Percentiles rank a stretch among this genome's conserved stretches.
phyloP scores from a whole-genome alignment of 768 basidiomycete species.

The Amanita fuliginea region DNA sequence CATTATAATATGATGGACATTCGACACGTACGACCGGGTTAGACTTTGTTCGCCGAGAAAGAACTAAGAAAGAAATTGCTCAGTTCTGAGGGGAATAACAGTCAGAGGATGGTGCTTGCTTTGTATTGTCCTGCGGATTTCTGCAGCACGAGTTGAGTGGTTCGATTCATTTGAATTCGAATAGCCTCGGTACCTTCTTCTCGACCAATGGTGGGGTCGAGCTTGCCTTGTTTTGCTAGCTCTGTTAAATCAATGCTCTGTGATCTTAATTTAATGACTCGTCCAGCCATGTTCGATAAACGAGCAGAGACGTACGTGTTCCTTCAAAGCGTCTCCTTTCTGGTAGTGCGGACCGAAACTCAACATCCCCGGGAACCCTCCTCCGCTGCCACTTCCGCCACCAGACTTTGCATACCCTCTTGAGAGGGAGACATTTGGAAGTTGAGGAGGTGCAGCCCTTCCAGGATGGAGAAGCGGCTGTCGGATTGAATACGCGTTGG shows the following conservation, averaged over 20 bases:
- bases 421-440: slow-evolving; percentile 6
- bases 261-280: not conserved
- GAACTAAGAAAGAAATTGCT: slow-evolving; percentile 30
- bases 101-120: slow-evolving; percentile 34
- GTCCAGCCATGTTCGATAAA: not conserved
- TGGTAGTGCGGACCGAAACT: slow-evolving; percentile 47
- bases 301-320: slow-evolving; percentile 34
- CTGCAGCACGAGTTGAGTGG: slow-evolving; percentile 18
- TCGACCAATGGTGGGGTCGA: slow-evolving; percentile 85
- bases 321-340: slow-evolving; percentile 81
- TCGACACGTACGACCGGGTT: slow-evolving; percentile 65
- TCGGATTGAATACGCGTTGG: not conserved
- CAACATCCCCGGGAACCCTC: slow-evolving; percentile 56
- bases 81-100: not conserved
- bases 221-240: slow-evolving; percentile 71
- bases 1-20: not conserved
- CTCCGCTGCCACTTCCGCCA: slow-evolving; percentile 23
- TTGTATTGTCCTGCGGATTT: slow-evolving; percentile 86
- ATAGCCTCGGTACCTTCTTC: slow-evolving; percentile 50
- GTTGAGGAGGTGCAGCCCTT: not conserved
- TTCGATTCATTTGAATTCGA: not conserved
- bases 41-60: slow-evolving; percentile 83
- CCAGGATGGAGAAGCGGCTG: not conserved
- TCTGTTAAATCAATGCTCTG: slow-evolving; percentile 81
- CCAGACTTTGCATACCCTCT: slow-evolving; percentile 28